phyloP scores from a whole-genome alignment of 192 early-diverging fungal species.

The Dispira parvispora region DNA sequence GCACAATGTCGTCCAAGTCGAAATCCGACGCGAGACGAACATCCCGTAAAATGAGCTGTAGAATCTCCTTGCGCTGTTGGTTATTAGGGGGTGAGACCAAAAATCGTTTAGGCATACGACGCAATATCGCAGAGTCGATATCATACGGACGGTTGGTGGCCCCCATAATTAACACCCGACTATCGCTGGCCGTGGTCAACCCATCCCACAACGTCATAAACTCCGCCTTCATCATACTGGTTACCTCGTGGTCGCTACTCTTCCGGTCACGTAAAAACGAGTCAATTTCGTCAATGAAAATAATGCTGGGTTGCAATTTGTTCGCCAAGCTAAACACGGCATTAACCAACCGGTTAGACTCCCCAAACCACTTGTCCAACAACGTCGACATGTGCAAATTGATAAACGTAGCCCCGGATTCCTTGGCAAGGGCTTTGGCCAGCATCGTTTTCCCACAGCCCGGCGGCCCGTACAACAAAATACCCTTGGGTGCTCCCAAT shows the following conservation, averaged over 20 bases:
- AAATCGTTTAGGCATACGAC: slow-evolving; percentile 96
- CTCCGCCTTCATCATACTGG: slow-evolving; percentile 98
- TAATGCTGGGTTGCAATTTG: slow-evolving; percentile 89
- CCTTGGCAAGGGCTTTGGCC: slow-evolving; percentile 93
- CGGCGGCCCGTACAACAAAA: slow-evolving; percentile 88
- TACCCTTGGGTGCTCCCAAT: slow-evolving; percentile 85
- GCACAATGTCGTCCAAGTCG: slow-evolving; percentile 45
- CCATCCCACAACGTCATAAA: slow-evolving; percentile 99
- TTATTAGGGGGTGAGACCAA: slow-evolving; percentile 66
- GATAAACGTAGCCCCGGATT: slow-evolving; percentile 95
- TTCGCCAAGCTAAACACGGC: slow-evolving; percentile 85
- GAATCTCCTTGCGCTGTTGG: slow-evolving; percentile 69
- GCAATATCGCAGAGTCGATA: slow-evolving; percentile 89
- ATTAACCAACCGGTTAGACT: slow-evolving; percentile 83
- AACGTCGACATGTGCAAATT: slow-evolving; percentile 93
- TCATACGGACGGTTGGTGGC: slow-evolving; percentile 97
- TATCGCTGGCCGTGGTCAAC: slow-evolving; percentile 53
- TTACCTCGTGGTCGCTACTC: slow-evolving; percentile 89
- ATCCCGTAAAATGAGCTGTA: slow-evolving; percentile 57
- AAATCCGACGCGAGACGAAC: slow-evolving; percentile 53
- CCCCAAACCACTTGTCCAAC: slow-evolving; percentile 97
- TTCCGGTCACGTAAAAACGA: slow-evolving; percentile 82
- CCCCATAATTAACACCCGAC: slow-evolving; percentile 61
- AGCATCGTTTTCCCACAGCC: slow-evolving; percentile 98
- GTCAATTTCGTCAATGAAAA: slow-evolving; percentile 99